Conservation (phyloP, 2,329 filamentous ascomycete species). For the Colletotrichum lini region DNA sequence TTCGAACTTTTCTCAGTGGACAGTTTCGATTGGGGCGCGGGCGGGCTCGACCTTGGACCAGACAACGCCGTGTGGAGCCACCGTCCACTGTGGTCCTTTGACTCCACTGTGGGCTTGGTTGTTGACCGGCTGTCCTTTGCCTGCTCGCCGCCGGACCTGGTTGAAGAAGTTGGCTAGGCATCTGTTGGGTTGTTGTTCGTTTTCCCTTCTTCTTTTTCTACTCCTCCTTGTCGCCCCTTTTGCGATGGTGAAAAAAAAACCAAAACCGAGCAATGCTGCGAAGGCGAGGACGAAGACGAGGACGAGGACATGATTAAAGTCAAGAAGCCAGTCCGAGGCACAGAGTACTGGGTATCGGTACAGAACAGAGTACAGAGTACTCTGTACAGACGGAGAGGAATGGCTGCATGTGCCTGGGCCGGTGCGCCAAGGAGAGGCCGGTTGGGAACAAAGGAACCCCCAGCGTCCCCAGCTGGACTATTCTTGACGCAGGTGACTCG, state of each 20-base stretch:
- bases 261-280: background rate
- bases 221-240: background rate
- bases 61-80: constrained; percentile 29
- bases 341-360: too few species aligned
- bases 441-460: constrained; percentile 22
- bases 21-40: constrained; percentile 40
- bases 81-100: constrained; percentile 25
- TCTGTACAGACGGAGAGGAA: background rate
- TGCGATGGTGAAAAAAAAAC: background rate
- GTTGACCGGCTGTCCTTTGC: constrained; percentile 18
- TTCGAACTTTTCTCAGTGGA: constrained; percentile 43
- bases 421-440: constrained; percentile 19
- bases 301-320: background rate
- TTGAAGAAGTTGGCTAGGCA: background rate
- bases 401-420: constrained; percentile 20
- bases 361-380: too few species aligned
- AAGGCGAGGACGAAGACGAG: background rate
- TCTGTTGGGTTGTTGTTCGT: too few species aligned
- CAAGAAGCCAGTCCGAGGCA: background rate
- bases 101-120: constrained; percentile 18
- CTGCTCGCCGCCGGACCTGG: constrained; percentile 7
- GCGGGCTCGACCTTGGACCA: constrained; percentile 39
- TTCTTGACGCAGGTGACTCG: constrained; percentile 39
- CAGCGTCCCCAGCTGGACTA: constrained; percentile 13
- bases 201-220: background rate